These are phyloP conservation scores for Luvunga scandens DNA, from an alignment of 345 rosid genomes.

Conservation along the genomic window DNA sequence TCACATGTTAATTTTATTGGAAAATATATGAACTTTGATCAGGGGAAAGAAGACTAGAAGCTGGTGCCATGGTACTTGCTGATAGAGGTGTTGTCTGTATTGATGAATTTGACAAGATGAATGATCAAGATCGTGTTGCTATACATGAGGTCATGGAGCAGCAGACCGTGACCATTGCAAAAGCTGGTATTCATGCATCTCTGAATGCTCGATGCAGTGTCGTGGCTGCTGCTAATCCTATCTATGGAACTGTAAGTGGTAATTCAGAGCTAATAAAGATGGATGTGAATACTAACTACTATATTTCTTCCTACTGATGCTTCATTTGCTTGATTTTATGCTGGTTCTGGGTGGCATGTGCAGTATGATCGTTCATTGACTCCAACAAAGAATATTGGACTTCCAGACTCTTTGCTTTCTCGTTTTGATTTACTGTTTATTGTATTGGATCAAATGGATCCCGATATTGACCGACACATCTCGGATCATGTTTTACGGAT, in stretches of 20 bases:
- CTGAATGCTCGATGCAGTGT: slow-evolving; percentile 97
- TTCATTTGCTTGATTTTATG: slow-evolving; percentile 3
- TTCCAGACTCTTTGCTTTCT: slow-evolving; percentile 98
- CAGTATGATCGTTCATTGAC: slow-evolving; percentile 98
- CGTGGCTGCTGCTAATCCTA: slow-evolving; percentile 99
- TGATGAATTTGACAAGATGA: slow-evolving; percentile 99
- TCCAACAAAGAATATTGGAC: slow-evolving; percentile 98
- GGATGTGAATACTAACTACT: background rate
- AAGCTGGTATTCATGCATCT: slow-evolving; percentile 99
- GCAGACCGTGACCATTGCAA: slow-evolving; percentile 98
- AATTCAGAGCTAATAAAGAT: background rate
- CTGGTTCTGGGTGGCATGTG: slow-evolving; percentile 24
- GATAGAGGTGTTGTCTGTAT: slow-evolving; percentile 97
- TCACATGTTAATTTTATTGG: background rate
- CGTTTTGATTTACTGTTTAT: slow-evolving; percentile 95
- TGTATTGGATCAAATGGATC: slow-evolving; percentile 99
- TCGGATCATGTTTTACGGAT: slow-evolving; percentile 98
- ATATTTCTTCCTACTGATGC: background rate
- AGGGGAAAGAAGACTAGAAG: slow-evolving; percentile 99
- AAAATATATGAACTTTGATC: slow-evolving; percentile 19
- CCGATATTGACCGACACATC: slow-evolving; percentile 80
- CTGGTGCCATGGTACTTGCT: slow-evolving; percentile 99
- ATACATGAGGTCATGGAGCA: slow-evolving; percentile 99
- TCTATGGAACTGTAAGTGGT: slow-evolving; percentile 90
- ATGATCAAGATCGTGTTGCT: slow-evolving; percentile 97